A percentile compares a stretch with the other conserved stretches of the same genome.
Conservation (phyloP, 202 grass and related monocot species). For the Bolboschoenoplectus hybrid region DNA sequence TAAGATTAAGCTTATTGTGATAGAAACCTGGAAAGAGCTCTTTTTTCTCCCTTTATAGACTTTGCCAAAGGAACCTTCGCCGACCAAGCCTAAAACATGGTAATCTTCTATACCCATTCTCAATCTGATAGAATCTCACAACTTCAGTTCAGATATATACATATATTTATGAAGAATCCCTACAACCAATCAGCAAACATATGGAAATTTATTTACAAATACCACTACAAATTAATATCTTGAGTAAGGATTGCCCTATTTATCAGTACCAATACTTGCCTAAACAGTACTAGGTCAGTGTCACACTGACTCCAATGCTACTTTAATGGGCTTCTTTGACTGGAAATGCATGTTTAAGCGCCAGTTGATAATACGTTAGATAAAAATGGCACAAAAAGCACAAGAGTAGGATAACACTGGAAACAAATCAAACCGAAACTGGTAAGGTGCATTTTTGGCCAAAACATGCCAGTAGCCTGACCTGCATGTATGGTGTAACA, state of each 20-base stretch:
- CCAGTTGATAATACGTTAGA: not conserved
- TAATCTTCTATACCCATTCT: constrained; percentile 82
- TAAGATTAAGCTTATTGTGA: not conserved
- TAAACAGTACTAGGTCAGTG: not conserved
- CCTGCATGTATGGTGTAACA: not conserved
- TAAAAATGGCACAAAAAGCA: not conserved
- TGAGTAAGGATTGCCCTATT: not conserved
- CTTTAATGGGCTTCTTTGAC: not conserved
- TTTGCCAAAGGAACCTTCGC: constrained; percentile 92
- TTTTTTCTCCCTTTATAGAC: constrained; percentile 95
- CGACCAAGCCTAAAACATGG: constrained; percentile 82
- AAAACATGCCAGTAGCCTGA: not conserved
- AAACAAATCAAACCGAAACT: not conserved
- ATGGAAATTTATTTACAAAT: not conserved
- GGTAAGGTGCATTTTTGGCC: not conserved
- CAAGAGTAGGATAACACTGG: not conserved
- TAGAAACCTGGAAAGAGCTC: constrained; percentile 70
- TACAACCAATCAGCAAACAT: not conserved
- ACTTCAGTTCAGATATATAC: not conserved
- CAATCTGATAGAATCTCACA: not conserved
- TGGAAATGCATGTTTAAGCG: not conserved
- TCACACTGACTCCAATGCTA: not conserved
- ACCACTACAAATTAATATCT: not conserved
- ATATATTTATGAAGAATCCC: constrained; percentile 13
- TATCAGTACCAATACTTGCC: not conserved